phyloP scores from a whole-genome alignment of 164 flowering plant genomes.

The Kalanchoe fedtschenkoi region DNA sequence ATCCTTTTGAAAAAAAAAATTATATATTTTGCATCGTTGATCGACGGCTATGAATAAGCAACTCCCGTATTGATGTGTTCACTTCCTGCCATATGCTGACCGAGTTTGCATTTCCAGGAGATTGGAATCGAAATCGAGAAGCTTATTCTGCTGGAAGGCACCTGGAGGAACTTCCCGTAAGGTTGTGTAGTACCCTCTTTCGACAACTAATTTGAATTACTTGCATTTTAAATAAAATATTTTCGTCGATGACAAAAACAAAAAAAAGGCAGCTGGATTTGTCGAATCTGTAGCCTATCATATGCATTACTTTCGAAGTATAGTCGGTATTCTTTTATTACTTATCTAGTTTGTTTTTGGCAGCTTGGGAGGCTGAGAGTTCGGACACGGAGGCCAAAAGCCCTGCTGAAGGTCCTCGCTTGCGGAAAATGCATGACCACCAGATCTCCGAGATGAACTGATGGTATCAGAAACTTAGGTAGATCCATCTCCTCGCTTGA shows the following conservation, averaged over 20 bases:
- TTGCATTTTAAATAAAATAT: no score
- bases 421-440: conserved; percentile 56
- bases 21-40: neutral
- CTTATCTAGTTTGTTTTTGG: conserved; percentile 9
- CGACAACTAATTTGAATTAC: neutral
- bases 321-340: neutral
- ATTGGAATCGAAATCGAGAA: neutral
- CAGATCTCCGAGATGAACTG: conserved; percentile 42
- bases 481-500: neutral
- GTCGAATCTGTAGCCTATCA: no score
- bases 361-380: conserved; percentile 50
- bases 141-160: conserved; percentile 2
- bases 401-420: conserved; percentile 43
- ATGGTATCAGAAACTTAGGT: conserved; percentile 1
- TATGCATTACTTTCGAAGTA: no score
- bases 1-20: no score
- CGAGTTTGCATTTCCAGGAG: neutral
- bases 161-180: neutral
- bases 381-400: conserved; percentile 28
- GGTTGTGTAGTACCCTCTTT: neutral
- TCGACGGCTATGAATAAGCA: neutral
- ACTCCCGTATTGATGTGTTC: neutral
- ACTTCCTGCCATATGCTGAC: neutral
- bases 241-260: no score
- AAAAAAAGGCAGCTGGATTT: no score